Conservation (phyloP, 2,329 filamentous ascomycete species). For the Curvularia eragrostidis region DNA sequence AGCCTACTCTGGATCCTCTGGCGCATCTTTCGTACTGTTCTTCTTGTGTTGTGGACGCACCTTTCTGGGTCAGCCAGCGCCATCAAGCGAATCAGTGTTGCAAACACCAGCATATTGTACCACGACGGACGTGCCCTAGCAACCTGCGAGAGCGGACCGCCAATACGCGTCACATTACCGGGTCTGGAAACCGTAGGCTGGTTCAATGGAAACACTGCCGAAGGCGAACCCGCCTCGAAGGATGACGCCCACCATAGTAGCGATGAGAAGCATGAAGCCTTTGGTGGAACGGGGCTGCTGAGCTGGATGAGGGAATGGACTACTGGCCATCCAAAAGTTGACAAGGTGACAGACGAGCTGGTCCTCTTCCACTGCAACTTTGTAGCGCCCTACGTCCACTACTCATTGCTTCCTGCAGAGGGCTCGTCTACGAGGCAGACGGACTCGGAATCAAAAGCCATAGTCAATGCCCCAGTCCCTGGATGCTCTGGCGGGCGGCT, state of each 20-base stretch:
- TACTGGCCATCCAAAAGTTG: constrained; percentile 72
- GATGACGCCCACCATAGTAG: constrained; percentile 26
- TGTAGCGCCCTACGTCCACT: constrained; percentile 69
- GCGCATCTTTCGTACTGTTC: constrained; percentile 63
- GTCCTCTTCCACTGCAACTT: constrained; percentile 73
- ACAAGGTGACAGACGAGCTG: constrained; percentile 69
- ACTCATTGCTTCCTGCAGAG: constrained; percentile 62
- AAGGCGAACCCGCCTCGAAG: constrained; percentile 54
- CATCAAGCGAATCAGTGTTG: constrained; percentile 73
- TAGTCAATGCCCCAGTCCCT: constrained; percentile 64
- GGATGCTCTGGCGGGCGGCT: constrained; percentile 70
- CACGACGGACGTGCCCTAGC: constrained; percentile 73
- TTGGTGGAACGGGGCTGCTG: constrained; percentile 63
- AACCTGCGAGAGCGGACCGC: constrained; percentile 74
- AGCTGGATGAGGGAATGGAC: constrained; percentile 74
- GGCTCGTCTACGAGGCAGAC: constrained; percentile 16
- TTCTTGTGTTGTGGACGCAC: constrained; percentile 65
- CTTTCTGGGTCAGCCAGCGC: constrained; percentile 62
- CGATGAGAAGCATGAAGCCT: constrained; percentile 31
- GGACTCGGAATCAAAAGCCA: constrained; percentile 3
- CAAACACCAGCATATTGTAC: constrained; percentile 70
- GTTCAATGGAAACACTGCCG: constrained; percentile 67
- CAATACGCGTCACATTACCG: constrained; percentile 69
- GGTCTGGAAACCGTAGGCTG: constrained; percentile 72
- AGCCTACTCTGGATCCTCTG: constrained; percentile 59